phyloP scores from a whole-genome alignment of 1,139 yeast species.

The Zygosaccharomyces sapae region DNA sequence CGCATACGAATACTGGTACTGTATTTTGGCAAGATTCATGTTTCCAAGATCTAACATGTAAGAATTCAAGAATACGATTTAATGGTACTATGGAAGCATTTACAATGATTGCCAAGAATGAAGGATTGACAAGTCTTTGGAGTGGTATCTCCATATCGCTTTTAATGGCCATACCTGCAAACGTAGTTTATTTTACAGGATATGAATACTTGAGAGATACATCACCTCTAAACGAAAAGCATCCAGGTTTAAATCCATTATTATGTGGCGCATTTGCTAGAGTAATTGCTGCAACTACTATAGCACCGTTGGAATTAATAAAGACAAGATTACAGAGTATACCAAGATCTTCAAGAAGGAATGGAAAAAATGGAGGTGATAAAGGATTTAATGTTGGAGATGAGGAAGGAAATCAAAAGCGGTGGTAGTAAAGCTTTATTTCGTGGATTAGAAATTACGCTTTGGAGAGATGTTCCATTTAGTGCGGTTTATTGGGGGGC shows the following conservation, averaged over 20 bases:
- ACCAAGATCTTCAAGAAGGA: slow-evolving; percentile 44
- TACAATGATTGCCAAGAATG: slow-evolving; percentile 56
- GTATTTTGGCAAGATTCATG: slow-evolving; percentile 43
- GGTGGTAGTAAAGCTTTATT: slow-evolving; percentile 68
- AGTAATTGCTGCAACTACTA: slow-evolving; percentile 72
- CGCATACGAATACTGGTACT: slow-evolving; percentile 21
- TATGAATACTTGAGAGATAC: slow-evolving; percentile 79
- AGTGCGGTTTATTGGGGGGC: slow-evolving; percentile 93
- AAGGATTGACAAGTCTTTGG: slow-evolving; percentile 80
- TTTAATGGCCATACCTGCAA: slow-evolving; percentile 88
- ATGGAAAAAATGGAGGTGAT: slow-evolving; percentile 39
- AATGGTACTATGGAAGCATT: slow-evolving; percentile 72
- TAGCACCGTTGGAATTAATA: slow-evolving; percentile 83
- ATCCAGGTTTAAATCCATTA: slow-evolving; percentile 61
- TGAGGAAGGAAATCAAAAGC: slow-evolving; percentile 47
- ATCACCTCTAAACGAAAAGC: slow-evolving; percentile 52
- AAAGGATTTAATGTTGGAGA: slow-evolving; percentile 52
- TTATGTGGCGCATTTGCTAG: slow-evolving; percentile 85
- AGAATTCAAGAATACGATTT: slow-evolving; percentile 32
- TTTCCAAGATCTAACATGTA: slow-evolving; percentile 31
- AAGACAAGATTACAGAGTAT: slow-evolving; percentile 88
- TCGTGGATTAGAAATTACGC: slow-evolving; percentile 79
- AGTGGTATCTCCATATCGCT: slow-evolving; percentile 81
- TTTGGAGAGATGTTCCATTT: slow-evolving; percentile 97
- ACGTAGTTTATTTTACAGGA: slow-evolving; percentile 90